phyloP scores from a whole-genome alignment of 73 alveolate genomes.

The Paramecium sexaurelia region DNA sequence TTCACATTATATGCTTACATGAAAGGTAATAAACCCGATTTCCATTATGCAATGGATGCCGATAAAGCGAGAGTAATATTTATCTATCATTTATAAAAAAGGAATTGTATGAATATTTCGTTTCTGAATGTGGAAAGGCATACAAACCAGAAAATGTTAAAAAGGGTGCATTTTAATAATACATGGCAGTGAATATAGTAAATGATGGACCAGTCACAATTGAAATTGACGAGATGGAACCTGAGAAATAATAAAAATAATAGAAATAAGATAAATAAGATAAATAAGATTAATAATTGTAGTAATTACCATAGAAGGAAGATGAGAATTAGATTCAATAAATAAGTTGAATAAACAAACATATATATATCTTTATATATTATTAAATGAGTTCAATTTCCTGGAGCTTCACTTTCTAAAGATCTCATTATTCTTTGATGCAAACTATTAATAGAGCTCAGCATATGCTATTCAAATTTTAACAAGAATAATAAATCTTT shows the following conservation, averaged over 20 bases:
- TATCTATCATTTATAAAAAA: not conserved
- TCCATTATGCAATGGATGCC: conserved; percentile 22
- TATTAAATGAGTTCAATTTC: not conserved
- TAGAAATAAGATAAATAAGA: not conserved
- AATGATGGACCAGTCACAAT: conserved; percentile 48
- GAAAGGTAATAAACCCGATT: conserved; percentile 55
- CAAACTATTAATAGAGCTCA: conserved; percentile 1
- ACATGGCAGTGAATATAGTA: conserved; percentile 42
- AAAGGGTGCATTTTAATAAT: conserved; percentile 47
- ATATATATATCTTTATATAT: not conserved
- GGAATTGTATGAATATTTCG: conserved; percentile 35
- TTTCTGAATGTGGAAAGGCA: not conserved
- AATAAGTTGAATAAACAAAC: not conserved
- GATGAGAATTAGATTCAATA: not conserved
- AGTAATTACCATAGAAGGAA: not conserved
- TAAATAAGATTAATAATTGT: not conserved
- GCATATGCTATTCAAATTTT: conserved; percentile 8
- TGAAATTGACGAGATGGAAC: not conserved
- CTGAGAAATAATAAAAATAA: not conserved
- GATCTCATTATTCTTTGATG: conserved; percentile 22
- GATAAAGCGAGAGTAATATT: not conserved
- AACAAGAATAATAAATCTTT: not conserved
- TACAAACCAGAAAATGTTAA: conserved; percentile 32
- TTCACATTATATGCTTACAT: conserved; percentile 27
- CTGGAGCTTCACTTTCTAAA: not conserved